Base-by-base conservation (phyloP, 2,329 filamentous ascomycete genomes). In the Cephalotrichum gorgonifer region DNA sequence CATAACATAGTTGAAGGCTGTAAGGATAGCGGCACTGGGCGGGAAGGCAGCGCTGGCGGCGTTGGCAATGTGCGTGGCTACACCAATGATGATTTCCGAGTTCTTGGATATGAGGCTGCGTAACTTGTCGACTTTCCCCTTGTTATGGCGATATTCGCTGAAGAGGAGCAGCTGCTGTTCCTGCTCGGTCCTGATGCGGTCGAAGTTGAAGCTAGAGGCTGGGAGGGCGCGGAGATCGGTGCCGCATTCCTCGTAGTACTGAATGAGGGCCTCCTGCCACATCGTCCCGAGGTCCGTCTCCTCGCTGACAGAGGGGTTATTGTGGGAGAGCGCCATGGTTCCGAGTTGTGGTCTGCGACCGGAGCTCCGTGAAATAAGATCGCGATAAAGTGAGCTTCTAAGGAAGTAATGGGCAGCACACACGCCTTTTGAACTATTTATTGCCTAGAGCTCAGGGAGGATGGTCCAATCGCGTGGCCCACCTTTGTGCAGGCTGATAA, bases 1-100 rank as follows among this genome's bases (percentile, higher is more conserved):
- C 20, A 65, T 57, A 47, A 65, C 56, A 27, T 58, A 63, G 1
- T 61, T 64, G 6, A 65, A 47, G 1, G 63, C 63, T n/a, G 63
- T 65, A 3, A 59, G 58, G 9, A 65, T 64, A 2, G 62, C 62
- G 0, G 60, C 56, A 1, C 58, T 57, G 0, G 62, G 63, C 4
- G 62, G 63, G 17, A 66, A 66, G 0, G 61, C 57, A 3, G 60
- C 54, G 2, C 54, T 53, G 2, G 63, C 63, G 0, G 62, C 62
- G 1, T 56, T 47, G 11, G 59, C 52, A 8, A 65, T 52, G n/a
- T 63, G 59, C 14, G 58, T 56, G 4, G 62, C 54, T 8, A 60
- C 62, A 31, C 58, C 48, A 20, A 64, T 52, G 1, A 65, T 52
- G 11, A 58, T 55, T 14, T 63, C 59, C 4, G 63, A 43, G 43